These are phyloP conservation scores for Physaria fendleri DNA, from an alignment of 345 rosid genomes.

Conservation along the genomic window DNA sequence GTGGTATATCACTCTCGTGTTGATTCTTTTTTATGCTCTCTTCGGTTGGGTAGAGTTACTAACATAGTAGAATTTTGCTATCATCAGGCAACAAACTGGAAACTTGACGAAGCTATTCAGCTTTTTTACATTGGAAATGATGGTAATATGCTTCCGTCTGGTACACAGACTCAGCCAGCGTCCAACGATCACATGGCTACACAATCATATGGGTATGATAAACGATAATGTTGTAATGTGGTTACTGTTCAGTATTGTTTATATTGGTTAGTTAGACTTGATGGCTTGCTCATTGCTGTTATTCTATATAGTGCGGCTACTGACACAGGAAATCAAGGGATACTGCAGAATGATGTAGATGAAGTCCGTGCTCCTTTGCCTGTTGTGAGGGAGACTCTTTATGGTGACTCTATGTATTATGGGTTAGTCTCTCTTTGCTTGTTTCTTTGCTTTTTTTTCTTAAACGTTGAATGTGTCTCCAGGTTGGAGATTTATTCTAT, in stretches of 20 bases:
- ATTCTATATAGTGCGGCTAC: conserved; percentile 35
- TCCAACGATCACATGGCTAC: conserved; percentile 29
- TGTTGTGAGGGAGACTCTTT: conserved; percentile 92
- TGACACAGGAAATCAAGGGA: conserved; percentile 32
- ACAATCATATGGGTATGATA: conserved; percentile 40
- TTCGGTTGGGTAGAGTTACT: not conserved
- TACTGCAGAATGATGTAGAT: conserved; percentile 41
- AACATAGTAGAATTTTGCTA: not conserved
- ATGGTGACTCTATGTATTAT: conserved; percentile 55
- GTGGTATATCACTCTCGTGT: not conserved
- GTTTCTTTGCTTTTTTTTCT: not conserved
- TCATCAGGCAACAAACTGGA: conserved; percentile 91
- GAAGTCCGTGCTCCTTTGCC: conserved; percentile 95
- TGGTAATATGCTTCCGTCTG: conserved; percentile 36
- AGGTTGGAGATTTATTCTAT: not conserved
- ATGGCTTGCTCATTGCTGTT: conserved; percentile 19
- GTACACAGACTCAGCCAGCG: conserved; percentile 36
- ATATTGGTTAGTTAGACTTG: not conserved
- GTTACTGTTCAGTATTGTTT: not conserved
- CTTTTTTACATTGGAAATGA: conserved; percentile 88
- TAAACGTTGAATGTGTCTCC: not conserved
- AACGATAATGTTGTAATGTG: conserved; percentile 6
- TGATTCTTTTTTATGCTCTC: not conserved
- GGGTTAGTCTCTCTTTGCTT: conserved; percentile 41
- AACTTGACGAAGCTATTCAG: conserved; percentile 94